phyloP scores from a whole-genome alignment of 768 basidiomycete species.

The Leccinum ochraceum region DNA sequence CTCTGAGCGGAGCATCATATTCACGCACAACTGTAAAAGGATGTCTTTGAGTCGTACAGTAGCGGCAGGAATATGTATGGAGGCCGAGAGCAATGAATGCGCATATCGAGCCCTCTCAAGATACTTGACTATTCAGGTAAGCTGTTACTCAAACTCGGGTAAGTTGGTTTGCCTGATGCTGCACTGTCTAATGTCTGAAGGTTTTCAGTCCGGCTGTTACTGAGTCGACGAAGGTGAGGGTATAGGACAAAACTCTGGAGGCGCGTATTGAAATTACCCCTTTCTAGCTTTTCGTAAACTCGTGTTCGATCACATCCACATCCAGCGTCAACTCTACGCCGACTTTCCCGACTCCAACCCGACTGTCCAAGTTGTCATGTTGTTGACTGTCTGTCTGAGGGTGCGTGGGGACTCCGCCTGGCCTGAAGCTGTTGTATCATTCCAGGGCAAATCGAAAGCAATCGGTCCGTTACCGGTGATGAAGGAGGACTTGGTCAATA shows the following conservation, averaged over 20 bases:
- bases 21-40: conserved; percentile 36
- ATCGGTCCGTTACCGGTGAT: conserved; percentile 58
- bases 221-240: conserved; percentile 63
- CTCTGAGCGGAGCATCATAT: not conserved
- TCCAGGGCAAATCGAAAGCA: conserved; percentile 53
- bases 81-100: conserved; percentile 69
- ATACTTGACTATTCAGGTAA: conserved; percentile 61
- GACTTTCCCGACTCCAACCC: conserved; percentile 68
- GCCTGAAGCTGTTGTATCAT: conserved; percentile 26
- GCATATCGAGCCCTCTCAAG: conserved; percentile 67
- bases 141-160: conserved; percentile 70
- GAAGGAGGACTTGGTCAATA: conserved; percentile 56
- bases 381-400: conserved; percentile 58
- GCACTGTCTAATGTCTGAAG: conserved; percentile 9
- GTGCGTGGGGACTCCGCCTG: conserved; percentile 27
- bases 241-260: not conserved
- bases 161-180: conserved; percentile 25
- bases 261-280: conserved; percentile 7
- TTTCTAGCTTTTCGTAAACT: conserved; percentile 64
- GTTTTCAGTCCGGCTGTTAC: conserved; percentile 46
- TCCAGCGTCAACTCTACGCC: conserved; percentile 55
- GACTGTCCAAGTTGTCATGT: conserved; percentile 67
- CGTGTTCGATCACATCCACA: conserved; percentile 59
- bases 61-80: conserved; percentile 83
- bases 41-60: conserved; percentile 85